Base-by-base conservation (phyloP, 495 filamentous ascomycete species). In the Lasiosphaeris hirsuta region DNA sequence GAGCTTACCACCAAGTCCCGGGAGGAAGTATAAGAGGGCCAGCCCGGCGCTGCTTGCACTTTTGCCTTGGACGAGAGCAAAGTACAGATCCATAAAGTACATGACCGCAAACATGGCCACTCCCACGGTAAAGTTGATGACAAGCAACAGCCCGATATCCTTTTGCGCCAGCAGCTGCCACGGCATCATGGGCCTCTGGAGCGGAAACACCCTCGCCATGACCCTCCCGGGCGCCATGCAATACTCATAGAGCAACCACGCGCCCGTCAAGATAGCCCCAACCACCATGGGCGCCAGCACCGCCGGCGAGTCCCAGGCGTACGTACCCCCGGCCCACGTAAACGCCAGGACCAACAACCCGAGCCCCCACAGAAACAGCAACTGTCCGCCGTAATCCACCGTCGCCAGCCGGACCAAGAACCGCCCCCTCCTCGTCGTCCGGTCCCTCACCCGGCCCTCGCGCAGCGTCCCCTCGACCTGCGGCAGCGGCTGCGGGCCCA, bases 81-180 rank as follows among this genome's bases (percentile, higher is more conserved):
- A 86, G 66, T 85, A 87, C 10, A 84, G 66, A 35, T 77, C 76
- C 61, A 85, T 77, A 58, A 83, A 86, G 64, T 87, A 87, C 64
- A 84, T 81, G 30, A 84, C 65, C 19, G 70, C 69, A 58, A 68
- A 78, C 63, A 77, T 75, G 54, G 74, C 75, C 65, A 80, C 76
- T 8, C 82, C 82, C 2, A 75, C 72, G 8, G 74, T 63, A 46
- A 84, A 78, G 66, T 82, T 79, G 60, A 85, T 67, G 35, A 78
- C 69, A n/a, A 78, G 70, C 11, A 86, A 57, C 38, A 84, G 66
- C 2, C 75, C 68, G 10, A 78, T 73, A 60, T 87, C 80, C n/a
- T 73, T 68, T 30, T 77, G 68, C 14, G 51, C 53, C 39, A 86
- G 69, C 38, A 86, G 55, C 19, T 72, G 66, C 62, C 78, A 82